Base-by-base conservation (phyloP, 2,329 filamentous ascomycete genomes). In the Aspergillus vadensis region DNA sequence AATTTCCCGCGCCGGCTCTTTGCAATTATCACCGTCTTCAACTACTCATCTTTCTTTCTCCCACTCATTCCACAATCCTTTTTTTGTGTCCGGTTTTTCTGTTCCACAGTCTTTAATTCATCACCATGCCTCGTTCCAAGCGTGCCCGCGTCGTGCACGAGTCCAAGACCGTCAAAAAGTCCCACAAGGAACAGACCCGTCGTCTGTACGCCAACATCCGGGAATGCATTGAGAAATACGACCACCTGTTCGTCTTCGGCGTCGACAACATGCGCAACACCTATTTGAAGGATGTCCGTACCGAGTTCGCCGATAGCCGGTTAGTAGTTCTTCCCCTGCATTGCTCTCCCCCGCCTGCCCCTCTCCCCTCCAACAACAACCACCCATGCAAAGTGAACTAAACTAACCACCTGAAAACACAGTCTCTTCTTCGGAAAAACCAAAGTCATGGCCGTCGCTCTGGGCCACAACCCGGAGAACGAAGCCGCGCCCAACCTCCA, bases 401-500 rank as follows among this genome's bases (percentile, higher is more conserved):
- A 53, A 19, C 51, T 58, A 30, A 60, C 17, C 17, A 17, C 3
- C 3, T 70, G n/a, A 9, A 17, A n/a, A 14, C 19, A 30, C 17
- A 95, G 93, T 70, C 83, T 99, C 76, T 98, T 98, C 87, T 98
- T 97, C 80, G 95, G 94, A 81, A 99, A 98, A 83, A 98, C 94
- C 62, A 98, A 98, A 81, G 93, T 99, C 77, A 98, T 98, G 92
- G 88, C 91, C 70, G 94, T 95, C 80, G 93, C 95, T 59, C 89
- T 99, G 25, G 95, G 95, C 74, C 85, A 86, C 66, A 88, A 83
- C 57, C 84, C 88, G 67, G 89, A 91, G 72, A 90, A 91, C 71
- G 91, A 93, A 79, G 86, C 91, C 78, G 90, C 91, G 68, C 86
- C 91, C 48, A 91, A 91, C 74, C 86, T 95, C 71, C 83, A 91